A percentile compares a stretch with the other conserved stretches of the same genome.
phyloP scores from a whole-genome alignment of 2,329 filamentous ascomycete species.

The Huntiella moniliformis region DNA sequence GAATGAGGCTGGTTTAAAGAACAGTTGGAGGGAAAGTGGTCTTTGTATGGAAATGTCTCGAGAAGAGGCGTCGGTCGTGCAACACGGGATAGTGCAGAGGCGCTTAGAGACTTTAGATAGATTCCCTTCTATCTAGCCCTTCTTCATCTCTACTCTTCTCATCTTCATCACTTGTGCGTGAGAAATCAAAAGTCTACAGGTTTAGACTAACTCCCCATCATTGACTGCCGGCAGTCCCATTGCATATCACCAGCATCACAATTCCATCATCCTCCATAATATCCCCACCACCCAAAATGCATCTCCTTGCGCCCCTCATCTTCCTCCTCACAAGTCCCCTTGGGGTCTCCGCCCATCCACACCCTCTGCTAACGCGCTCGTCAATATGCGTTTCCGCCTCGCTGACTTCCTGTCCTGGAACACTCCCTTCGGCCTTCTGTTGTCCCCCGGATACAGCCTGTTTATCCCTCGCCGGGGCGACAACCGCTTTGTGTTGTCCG shows the following conservation, averaged over 20 bases:
- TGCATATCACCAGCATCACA: too few species aligned
- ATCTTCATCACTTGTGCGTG: too few species aligned
- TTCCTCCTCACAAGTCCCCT: constrained; percentile 18
- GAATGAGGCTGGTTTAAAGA: too few species aligned
- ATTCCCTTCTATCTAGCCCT: too few species aligned
- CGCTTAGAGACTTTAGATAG: background rate
- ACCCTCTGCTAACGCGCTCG: constrained; percentile 15
- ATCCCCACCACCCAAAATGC: background rate
- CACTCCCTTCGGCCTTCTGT: constrained; percentile 47
- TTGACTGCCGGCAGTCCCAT: too few species aligned
- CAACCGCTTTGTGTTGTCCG: constrained; percentile 56
- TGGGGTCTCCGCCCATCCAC: constrained; percentile 21
- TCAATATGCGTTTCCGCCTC: constrained; percentile 21
- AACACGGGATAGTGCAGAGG: background rate
- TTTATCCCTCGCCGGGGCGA: constrained; percentile 40
- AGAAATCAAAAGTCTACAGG: too few species aligned
- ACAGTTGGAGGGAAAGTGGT: too few species aligned
- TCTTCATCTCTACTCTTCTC: too few species aligned
- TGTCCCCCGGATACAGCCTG: constrained; percentile 38
- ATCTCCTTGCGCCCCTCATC: constrained; percentile 13
- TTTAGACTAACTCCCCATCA: too few species aligned
- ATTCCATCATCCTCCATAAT: background rate
- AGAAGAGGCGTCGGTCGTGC: too few species aligned
- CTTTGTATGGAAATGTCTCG: too few species aligned
- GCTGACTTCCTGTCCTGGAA: constrained; percentile 33